A percentile compares a stretch with the other conserved stretches of the same genome.
Conservation (phyloP, 2,329 filamentous ascomycete species). For the Clathrospora elynae region DNA sequence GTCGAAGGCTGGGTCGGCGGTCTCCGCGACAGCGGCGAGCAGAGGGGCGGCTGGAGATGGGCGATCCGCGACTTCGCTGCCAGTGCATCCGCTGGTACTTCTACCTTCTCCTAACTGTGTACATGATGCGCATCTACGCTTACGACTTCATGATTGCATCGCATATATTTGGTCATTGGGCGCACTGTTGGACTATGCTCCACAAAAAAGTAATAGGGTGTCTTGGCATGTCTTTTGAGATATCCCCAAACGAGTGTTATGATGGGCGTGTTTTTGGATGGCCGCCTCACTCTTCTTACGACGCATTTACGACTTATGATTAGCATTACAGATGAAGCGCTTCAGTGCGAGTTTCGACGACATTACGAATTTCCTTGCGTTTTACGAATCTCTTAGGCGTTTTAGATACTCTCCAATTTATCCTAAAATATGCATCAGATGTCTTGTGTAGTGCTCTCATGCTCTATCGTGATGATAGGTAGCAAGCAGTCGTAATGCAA, state of each 20-base stretch:
- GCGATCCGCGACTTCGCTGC: constrained; percentile 61
- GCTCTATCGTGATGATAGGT: too few species aligned
- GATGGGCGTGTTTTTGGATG: constrained; percentile 36
- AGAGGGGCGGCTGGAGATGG: constrained; percentile 72
- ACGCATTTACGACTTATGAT: constrained; percentile 39
- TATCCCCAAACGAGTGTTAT: constrained; percentile 44
- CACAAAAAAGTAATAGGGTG: constrained; percentile 36
- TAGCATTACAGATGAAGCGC: constrained; percentile 20
- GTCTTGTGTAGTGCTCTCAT: too few species aligned
- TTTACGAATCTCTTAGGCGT: too few species aligned
- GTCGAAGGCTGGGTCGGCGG: constrained; percentile 81
- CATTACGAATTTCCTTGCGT: constrained; percentile 14
- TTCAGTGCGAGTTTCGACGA: constrained; percentile 19
- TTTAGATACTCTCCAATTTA: too few species aligned
- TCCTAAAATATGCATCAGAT: too few species aligned
- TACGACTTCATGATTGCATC: constrained; percentile 44
- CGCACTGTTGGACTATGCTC: constrained; percentile 27
- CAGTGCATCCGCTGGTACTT: constrained; percentile 27
- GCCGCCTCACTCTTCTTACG: constrained; percentile 46
- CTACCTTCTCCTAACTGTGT: constrained; percentile 25
- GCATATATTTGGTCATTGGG: constrained; percentile 27
- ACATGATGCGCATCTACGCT: constrained; percentile 24
- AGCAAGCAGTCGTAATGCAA: too few species aligned
- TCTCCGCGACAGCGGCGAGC: constrained; percentile 52
- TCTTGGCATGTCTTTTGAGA: constrained; percentile 32